Percentiles rank a stretch among this genome's conserved stretches.
Evolutionary conservation across 2,329 filamentous ascomycete genomes (phyloP).

Genomic region (Epichloe sp.): DNA sequence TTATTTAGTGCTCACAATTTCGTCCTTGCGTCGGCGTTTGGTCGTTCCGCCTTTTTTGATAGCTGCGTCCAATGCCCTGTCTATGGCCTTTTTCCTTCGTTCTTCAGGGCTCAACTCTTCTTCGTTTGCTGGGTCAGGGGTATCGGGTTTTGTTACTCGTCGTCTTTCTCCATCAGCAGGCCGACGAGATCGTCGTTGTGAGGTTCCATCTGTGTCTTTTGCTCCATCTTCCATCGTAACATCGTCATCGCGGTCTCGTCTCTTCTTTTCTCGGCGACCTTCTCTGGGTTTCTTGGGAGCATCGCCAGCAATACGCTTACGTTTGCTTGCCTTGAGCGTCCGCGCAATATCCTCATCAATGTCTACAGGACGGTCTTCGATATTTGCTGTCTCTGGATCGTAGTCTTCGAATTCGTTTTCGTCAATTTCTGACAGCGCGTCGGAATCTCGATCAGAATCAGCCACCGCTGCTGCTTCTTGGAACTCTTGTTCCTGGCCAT

Average conservation of each 20-base stretch:
- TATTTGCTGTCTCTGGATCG: constrained; percentile 49
- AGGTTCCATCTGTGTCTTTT: constrained; percentile 28
- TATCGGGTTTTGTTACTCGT: constrained; percentile 25
- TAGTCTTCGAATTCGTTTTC: constrained; percentile 59
- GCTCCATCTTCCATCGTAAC: constrained; percentile 34
- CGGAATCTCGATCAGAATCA: constrained; percentile 42
- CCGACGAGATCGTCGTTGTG: constrained; percentile 35
- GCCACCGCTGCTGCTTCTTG: constrained; percentile 28
- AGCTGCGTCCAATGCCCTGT: constrained; percentile 77
- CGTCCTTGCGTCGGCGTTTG: constrained; percentile 70
- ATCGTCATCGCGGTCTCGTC: constrained; percentile 35
- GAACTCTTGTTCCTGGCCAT: constrained; percentile 28
- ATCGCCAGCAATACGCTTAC: constrained; percentile 51
- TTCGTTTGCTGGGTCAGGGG: constrained; percentile 55
- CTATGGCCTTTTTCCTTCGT: constrained; percentile 68
- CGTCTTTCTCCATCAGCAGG: constrained; percentile 34
- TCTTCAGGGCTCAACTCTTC: constrained; percentile 75
- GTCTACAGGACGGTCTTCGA: constrained; percentile 50
- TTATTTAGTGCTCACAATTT: constrained; percentile 49
- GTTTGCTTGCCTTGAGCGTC: constrained; percentile 50
- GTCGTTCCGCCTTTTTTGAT: constrained; percentile 56
- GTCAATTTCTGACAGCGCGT: constrained; percentile 53
- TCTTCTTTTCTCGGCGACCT: constrained; percentile 57
- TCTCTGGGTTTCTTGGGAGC: constrained; percentile 62
- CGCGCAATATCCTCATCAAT: constrained; percentile 54